phyloP scores from a whole-genome alignment of 2,329 filamentous ascomycete genomes.

The Orbilia oligospora region DNA sequence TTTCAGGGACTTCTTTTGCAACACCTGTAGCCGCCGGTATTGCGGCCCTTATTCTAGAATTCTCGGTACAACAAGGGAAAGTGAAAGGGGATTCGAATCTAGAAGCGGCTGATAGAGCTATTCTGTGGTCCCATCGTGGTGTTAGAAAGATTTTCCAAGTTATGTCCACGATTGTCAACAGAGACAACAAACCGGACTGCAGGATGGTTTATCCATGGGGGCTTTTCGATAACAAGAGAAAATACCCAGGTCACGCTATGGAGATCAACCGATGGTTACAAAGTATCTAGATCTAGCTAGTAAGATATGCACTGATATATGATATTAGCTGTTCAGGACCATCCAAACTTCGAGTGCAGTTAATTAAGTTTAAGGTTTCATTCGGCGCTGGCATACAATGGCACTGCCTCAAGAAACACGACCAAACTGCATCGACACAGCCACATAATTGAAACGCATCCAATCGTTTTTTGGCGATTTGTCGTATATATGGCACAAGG shows the following conservation, averaged over 20 bases:
- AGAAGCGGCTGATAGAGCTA: background rate
- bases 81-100: background rate
- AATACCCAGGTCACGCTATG: background rate
- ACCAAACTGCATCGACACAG: too few relatives aligned
- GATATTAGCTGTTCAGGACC: too few relatives aligned
- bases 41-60: constrained; percentile 11
- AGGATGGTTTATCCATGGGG: constrained; percentile 12
- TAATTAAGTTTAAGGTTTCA: too few relatives aligned
- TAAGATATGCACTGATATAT: too few relatives aligned
- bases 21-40: constrained; percentile 25
- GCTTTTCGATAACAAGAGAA: background rate
- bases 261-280: background rate
- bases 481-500: too few relatives aligned
- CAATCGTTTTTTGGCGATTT: too few relatives aligned
- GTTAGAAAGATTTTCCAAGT: constrained; percentile 1
- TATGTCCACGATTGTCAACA: constrained; percentile 6
- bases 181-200: background rate
- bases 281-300: too few relatives aligned
- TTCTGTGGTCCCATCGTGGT: constrained; percentile 17
- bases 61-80: constrained; percentile 13
- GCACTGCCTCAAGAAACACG: too few relatives aligned
- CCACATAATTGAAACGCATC: too few relatives aligned
- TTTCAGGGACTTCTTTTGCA: constrained; percentile 22
- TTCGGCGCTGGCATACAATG: too few relatives aligned
- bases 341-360: too few relatives aligned